These are phyloP conservation scores for Monascus ruber DNA, from an alignment of 2,329 filamentous ascomycete species.

Conservation along the genomic window DNA sequence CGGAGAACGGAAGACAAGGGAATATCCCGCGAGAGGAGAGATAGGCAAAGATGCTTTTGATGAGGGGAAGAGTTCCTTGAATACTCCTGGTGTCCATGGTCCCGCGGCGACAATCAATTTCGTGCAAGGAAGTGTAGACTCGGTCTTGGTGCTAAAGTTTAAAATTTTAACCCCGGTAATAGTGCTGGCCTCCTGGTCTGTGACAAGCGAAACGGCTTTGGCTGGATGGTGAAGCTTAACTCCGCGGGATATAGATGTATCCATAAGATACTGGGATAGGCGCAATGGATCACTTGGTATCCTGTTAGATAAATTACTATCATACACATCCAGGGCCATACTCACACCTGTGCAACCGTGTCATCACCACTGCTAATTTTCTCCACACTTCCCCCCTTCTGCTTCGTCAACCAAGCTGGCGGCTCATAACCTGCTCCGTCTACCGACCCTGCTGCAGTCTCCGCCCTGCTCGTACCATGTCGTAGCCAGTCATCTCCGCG, in stretches of 20 bases:
- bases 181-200: constrained; percentile 36
- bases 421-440: constrained; percentile 24
- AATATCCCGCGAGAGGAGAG: constrained; percentile 57
- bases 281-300: constrained; percentile 49
- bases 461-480: constrained; percentile 52
- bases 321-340: constrained; percentile 6
- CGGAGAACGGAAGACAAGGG: constrained; percentile 54
- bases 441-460: constrained; percentile 34
- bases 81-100: constrained; percentile 59
- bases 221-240: constrained; percentile 58
- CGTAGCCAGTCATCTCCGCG: constrained; percentile 55
- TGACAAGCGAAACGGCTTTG: constrained; percentile 41
- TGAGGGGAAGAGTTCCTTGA: constrained; percentile 51
- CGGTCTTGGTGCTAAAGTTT: constrained; percentile 20
- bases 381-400: constrained; percentile 46
- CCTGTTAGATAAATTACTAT: too few relatives aligned
- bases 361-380: constrained; percentile 48
- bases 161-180: constrained; percentile 44
- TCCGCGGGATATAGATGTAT: constrained; percentile 45
- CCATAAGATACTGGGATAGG: constrained; percentile 55
- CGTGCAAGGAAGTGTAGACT: constrained; percentile 44
- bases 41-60: constrained; percentile 46
- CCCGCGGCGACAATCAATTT: constrained; percentile 58
- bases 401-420: constrained; percentile 50
- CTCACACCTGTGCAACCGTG: constrained; percentile 54